A percentile compares a stretch with the other conserved stretches of the same genome.
phyloP scores from a whole-genome alignment of 2,329 filamentous ascomycete species.

The Apiospora saccharicola region DNA sequence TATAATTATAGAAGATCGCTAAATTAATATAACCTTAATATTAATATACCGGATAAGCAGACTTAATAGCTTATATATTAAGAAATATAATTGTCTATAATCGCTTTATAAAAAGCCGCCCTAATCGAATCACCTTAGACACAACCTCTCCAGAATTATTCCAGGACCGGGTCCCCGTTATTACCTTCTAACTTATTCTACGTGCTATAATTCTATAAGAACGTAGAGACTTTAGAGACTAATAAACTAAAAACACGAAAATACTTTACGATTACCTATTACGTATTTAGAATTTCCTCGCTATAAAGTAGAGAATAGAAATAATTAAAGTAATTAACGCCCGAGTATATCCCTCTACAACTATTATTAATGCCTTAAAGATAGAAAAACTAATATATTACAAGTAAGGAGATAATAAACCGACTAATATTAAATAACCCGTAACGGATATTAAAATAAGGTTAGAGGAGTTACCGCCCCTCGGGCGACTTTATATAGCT shows the following conservation, averaged over 20 bases:
- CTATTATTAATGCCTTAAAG: not conserved
- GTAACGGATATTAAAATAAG: not conserved
- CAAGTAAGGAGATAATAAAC: not conserved
- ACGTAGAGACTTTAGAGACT: not conserved
- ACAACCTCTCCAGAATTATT: not conserved
- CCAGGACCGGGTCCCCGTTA: not conserved
- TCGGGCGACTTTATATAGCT: not conserved
- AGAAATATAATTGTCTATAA: not conserved
- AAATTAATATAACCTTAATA: not conserved
- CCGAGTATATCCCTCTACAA: not conserved
- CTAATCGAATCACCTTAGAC: not conserved
- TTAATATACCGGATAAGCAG: not conserved
- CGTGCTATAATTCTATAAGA: not conserved
- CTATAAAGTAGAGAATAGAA: not conserved
- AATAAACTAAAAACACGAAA: not conserved
- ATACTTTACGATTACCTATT: not conserved
- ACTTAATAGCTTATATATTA: not conserved
- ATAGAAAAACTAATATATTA: not conserved
- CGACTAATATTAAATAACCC: not conserved
- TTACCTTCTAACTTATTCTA: not conserved
- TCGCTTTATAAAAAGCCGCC: not conserved
- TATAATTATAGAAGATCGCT: not conserved
- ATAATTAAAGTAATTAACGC: not conserved
- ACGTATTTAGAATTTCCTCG: not conserved
- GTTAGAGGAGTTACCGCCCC: not conserved